Percentiles rank a stretch among this genome's conserved stretches.
These are phyloP conservation scores for Rosa lucieae DNA, from an alignment of 306 rosid genomes.

Conservation along the genomic window DNA sequence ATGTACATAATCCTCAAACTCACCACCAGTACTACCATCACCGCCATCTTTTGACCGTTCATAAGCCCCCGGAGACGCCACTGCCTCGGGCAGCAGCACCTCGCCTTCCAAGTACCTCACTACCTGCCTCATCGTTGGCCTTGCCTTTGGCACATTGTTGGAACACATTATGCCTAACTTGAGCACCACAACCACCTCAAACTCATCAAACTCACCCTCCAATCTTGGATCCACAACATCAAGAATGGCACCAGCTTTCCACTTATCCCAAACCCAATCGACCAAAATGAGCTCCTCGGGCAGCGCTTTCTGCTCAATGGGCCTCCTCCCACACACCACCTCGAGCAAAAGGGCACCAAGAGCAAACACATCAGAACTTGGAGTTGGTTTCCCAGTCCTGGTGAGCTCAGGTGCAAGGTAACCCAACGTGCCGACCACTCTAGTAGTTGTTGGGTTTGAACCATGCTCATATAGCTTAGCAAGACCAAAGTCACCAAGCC, in stretches of 20 bases:
- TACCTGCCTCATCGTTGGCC: conserved; percentile 49
- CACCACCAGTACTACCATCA: conserved; percentile 1
- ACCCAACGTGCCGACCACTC: conserved; percentile 64
- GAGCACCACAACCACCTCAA: conserved; percentile 45
- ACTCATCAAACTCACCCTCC: conserved; percentile 39
- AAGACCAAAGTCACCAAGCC: conserved; percentile 61
- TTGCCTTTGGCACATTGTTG: conserved; percentile 27
- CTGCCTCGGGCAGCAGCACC: conserved; percentile 30
- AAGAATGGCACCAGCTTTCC: conserved; percentile 38
- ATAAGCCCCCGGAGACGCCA: conserved; percentile 26
- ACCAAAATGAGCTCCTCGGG: conserved; percentile 60
- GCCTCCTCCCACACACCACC: conserved; percentile 63
- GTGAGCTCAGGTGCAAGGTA: conserved; percentile 65
- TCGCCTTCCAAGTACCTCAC: conserved; percentile 55
- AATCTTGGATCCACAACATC: conserved; percentile 42
- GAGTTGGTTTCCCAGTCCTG: conserved; percentile 51
- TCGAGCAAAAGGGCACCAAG: conserved; percentile 60
- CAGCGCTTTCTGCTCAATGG: conserved; percentile 51
- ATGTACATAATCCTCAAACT: conserved; percentile 25
- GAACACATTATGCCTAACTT: conserved; percentile 59
- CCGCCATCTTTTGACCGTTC: conserved; percentile 10
- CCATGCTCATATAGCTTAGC: conserved; percentile 57
- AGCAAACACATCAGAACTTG: conserved; percentile 56
- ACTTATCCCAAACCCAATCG: conserved; percentile 65
- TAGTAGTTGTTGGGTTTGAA: conserved; percentile 49